Percentiles rank a stretch among this genome's conserved stretches.
Conservation (phyloP, 2,329 filamentous ascomycete genomes). For the Colletotrichum sp. region DNA sequence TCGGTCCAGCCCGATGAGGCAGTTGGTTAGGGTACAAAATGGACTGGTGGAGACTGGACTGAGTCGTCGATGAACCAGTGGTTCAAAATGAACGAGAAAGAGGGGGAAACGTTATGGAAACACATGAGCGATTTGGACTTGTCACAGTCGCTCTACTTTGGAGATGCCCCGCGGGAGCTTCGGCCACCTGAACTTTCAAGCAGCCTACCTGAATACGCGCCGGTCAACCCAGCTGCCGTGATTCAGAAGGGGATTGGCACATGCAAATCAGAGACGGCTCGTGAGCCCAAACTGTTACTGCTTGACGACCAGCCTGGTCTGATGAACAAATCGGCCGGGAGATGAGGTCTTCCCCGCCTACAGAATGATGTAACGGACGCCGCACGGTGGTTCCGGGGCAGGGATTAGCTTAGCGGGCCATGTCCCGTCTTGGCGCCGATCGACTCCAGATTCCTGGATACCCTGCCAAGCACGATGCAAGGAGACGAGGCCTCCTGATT, state of each 20-base stretch:
- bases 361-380: conserved; percentile 18
- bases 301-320: neutral
- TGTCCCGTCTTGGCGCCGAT: conserved; percentile 20
- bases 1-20: conserved; percentile 17
- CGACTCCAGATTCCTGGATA: conserved; percentile 16
- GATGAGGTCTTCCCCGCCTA: conserved; percentile 8
- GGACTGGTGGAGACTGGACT: neutral
- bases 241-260: neutral
- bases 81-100: neutral
- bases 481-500: neutral
- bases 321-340: neutral
- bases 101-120: neutral
- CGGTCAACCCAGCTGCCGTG: neutral
- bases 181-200: neutral
- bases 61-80: neutral
- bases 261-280: neutral
- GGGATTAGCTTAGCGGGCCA: conserved; percentile 20
- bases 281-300: neutral
- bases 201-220: neutral
- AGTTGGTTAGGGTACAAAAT: neutral
- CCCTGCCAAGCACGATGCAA: conserved; percentile 9
- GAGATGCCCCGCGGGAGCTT: neutral
- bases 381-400: conserved; percentile 13
- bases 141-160: neutral
- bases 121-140: neutral